These are phyloP conservation scores for Mrakia frigida DNA, from an alignment of 768 basidiomycete genomes.

Conservation along the genomic window DNA sequence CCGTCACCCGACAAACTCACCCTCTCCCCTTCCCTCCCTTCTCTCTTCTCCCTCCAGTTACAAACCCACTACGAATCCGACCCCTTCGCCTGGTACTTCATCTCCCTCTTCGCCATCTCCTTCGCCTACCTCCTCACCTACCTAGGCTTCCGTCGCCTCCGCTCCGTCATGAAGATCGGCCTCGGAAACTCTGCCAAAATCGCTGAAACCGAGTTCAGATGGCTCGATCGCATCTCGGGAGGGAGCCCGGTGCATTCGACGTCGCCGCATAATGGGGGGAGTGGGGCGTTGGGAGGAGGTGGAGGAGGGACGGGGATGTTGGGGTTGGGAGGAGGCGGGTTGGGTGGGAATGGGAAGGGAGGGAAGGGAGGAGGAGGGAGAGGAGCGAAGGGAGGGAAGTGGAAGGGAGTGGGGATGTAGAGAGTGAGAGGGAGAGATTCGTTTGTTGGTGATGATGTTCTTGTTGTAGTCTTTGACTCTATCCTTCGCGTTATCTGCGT, in stretches of 20 bases:
- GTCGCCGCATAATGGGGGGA: neutral
- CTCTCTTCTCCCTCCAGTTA: conserved; percentile 51
- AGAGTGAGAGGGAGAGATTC: neutral
- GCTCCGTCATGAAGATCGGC: conserved; percentile 13
- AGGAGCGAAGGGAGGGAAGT: neutral
- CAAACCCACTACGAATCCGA: conserved; percentile 66
- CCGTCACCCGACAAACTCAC: neutral
- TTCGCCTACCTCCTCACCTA: conserved; percentile 61
- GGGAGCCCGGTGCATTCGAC: neutral
- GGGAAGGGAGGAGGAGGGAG: neutral
- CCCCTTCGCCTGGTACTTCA: conserved; percentile 66
- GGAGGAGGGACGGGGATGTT: neutral
- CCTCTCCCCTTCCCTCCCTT: neutral
- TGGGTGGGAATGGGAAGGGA: neutral
- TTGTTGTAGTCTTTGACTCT: neutral
- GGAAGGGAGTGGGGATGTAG: neutral
- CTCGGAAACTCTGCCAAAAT: conserved; percentile 13
- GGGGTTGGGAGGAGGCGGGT: neutral
- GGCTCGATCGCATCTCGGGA: conserved; percentile 4
- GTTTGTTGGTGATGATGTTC: neutral
- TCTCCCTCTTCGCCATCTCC: conserved; percentile 58
- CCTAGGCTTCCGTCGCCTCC: conserved; percentile 60
- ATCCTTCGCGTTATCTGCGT: too few species aligned
- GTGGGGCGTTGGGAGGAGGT: neutral
- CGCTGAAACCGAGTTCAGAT: conserved; percentile 15